Evolutionary conservation across 1,284 basidiomycete genomes (phyloP).

Genomic region (Xanthoconium separans): DNA sequence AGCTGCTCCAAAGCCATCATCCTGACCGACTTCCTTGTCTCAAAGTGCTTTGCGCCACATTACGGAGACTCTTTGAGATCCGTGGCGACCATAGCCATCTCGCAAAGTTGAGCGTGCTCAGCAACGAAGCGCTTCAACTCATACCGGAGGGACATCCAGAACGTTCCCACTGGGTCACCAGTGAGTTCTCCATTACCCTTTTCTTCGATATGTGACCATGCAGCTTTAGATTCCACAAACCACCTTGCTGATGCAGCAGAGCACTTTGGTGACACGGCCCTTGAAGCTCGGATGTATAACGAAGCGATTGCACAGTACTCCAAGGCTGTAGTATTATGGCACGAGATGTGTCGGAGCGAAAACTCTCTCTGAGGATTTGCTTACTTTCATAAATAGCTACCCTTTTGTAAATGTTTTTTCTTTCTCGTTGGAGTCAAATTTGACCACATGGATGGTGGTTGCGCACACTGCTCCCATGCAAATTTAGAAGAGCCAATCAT

Average conservation of each 20-base stretch:
- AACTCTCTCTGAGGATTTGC: too few relatives aligned
- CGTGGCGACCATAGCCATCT: background rate
- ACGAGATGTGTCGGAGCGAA: background rate
- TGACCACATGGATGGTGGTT: too few relatives aligned
- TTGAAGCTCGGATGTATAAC: background rate
- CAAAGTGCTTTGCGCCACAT: background rate
- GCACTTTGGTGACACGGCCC: background rate
- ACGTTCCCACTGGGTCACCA: background rate
- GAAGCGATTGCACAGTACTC: background rate
- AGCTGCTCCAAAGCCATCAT: background rate
- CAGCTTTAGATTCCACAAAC: background rate
- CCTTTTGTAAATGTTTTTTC: too few relatives aligned
- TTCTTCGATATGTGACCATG: background rate
- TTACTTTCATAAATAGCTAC: too few relatives aligned
- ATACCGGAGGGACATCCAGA: background rate
- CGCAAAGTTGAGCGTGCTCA: background rate
- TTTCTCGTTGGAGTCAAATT: too few relatives aligned
- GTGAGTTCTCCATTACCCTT: background rate
- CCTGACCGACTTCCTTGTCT: background rate
- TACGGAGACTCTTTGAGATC: background rate
- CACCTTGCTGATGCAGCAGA: background rate
- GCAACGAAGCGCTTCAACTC: background rate
- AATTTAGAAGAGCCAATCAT: too few relatives aligned
- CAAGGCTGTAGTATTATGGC: background rate
- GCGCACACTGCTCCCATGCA: too few relatives aligned